Evolutionary conservation across 441 rosid genomes (phyloP), one percentile per base, ranked within the genome.

Genomic region (Syzygium syzygioides): DNA sequence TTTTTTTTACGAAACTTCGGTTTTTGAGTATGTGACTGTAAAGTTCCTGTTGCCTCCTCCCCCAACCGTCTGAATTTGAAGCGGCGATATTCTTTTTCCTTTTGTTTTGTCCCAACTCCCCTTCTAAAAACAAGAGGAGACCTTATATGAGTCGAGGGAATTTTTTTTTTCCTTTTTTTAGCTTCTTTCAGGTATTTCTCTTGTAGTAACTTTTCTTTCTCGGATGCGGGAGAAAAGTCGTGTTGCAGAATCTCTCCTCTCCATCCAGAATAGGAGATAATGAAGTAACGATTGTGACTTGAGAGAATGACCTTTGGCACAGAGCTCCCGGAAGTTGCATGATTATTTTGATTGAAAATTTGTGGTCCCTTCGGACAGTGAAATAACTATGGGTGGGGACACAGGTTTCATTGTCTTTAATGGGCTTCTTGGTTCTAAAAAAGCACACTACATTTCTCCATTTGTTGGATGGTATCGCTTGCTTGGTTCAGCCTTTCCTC

Each of bases 371-470:
- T 32, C 85, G n/a, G 62, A 48, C 88, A 88, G 60, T 30, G 86
- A 25, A 89, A 79, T 48, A 86, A 90, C 87, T 83, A 6, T 13
- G 54, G 30, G 87, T 91, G 86, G 91, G 93, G 90, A 89, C 91
- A 62, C 83, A 66, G 45, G 84, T 54, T 85, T 87, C 89, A 20
- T 85, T 84, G 86, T 76, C 60, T 57, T 13, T 57, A 34, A 45
- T 41, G 83, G 10, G 89, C 87, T n/a, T 89, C 87, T 85, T 90
- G 52, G 79, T 86, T 56, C 32, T 86, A 37, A 45, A 89, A 89
- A 87, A 45, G 88, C 83, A 12, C 52, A 41, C n/a, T 23, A 41
- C 2, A 41, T 76, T 76, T 41, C 83, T 41, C 83, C 83, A 23
- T 41, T 23, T 41, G n/a, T 41, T 76, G 52, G 83, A 7, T 23